phyloP scores from a whole-genome alignment of 1,139 yeast genomes.

The Zygosaccharomyces sapae region DNA sequence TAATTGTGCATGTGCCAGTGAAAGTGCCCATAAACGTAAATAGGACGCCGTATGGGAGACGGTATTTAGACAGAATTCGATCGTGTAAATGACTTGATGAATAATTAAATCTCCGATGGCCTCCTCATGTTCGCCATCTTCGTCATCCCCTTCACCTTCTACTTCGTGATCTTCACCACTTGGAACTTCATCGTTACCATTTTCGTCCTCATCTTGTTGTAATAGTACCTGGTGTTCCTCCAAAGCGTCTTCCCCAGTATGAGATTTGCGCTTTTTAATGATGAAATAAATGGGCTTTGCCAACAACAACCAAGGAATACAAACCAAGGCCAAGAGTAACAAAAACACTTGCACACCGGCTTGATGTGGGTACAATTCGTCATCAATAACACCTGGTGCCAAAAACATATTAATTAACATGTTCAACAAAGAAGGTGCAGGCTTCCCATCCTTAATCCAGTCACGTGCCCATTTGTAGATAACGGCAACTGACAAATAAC shows the following conservation, averaged over 20 bases:
- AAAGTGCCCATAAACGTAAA: conserved; percentile 92
- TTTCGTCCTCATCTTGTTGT: conserved; percentile 18
- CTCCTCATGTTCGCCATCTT: conserved; percentile 48
- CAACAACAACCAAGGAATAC: conserved; percentile 92
- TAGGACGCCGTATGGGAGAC: conserved; percentile 98
- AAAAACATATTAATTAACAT: conserved; percentile 96
- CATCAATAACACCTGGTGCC: conserved; percentile 86
- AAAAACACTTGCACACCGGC: conserved; percentile 69
- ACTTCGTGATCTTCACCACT: conserved; percentile 27
- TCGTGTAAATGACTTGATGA: conserved; percentile 96
- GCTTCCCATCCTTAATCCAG: conserved; percentile 70
- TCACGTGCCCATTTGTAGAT: conserved; percentile 93
- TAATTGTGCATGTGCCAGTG: conserved; percentile 94
- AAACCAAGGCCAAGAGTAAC: conserved; percentile 70
- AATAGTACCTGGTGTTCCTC: conserved; percentile 21
- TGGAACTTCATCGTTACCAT: conserved; percentile 9
- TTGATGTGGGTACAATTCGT: conserved; percentile 79
- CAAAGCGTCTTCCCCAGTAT: conserved; percentile 30
- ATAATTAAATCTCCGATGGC: conserved; percentile 90
- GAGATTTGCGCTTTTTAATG: conserved; percentile 33
- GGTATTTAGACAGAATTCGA: conserved; percentile 94
- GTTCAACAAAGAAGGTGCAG: conserved; percentile 90
- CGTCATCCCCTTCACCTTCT: no score
- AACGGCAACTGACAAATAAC: conserved; percentile 78
- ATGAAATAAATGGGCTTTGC: conserved; percentile 77